Conservation (phyloP, 2,329 filamentous ascomycete species). For the Parasarocladium wereldwijsianum region DNA sequence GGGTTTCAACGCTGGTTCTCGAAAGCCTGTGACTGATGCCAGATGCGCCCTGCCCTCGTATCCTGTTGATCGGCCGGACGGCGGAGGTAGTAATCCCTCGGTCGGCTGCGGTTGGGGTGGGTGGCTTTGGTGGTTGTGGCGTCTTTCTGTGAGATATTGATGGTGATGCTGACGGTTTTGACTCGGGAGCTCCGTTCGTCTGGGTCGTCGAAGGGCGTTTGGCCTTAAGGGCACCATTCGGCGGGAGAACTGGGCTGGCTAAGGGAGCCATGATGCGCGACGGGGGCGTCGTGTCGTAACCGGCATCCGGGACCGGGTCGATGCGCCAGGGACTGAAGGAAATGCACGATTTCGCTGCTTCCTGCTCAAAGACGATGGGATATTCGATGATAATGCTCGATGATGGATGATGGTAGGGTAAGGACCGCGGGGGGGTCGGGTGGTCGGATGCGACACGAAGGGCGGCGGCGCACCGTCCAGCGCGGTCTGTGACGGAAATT, state of each 20-base stretch:
- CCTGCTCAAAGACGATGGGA: neutral
- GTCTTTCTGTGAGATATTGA: slow-evolving; percentile 44
- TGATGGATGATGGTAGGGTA: slow-evolving; percentile 1
- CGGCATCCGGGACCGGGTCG: neutral
- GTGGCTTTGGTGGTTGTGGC: slow-evolving; percentile 18
- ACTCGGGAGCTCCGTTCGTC: slow-evolving; percentile 44
- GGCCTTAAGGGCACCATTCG: slow-evolving; percentile 38
- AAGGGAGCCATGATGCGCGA: slow-evolving; percentile 37
- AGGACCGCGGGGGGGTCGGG: slow-evolving; percentile 1
- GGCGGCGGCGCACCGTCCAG: slow-evolving; percentile 4
- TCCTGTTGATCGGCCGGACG: slow-evolving; percentile 38
- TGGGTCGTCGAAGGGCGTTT: slow-evolving; percentile 57
- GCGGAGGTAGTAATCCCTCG: slow-evolving; percentile 23
- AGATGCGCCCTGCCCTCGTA: slow-evolving; percentile 33
- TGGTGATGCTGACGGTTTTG: slow-evolving; percentile 44
- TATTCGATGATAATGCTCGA: neutral
- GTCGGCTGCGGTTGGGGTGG: slow-evolving; percentile 15
- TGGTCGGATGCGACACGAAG: slow-evolving; percentile 3
- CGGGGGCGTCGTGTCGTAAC: slow-evolving; percentile 8
- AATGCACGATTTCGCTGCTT: neutral
- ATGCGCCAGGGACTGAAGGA: neutral
- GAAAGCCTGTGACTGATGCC: slow-evolving; percentile 26
- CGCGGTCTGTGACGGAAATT: no score
- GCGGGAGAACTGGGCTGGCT: slow-evolving; percentile 27
- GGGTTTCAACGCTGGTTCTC: slow-evolving; percentile 33